A percentile compares a stretch with the other conserved stretches of the same genome.
phyloP scores from a whole-genome alignment of 2,329 filamentous ascomycete genomes.

The Madurella mycetomatis region DNA sequence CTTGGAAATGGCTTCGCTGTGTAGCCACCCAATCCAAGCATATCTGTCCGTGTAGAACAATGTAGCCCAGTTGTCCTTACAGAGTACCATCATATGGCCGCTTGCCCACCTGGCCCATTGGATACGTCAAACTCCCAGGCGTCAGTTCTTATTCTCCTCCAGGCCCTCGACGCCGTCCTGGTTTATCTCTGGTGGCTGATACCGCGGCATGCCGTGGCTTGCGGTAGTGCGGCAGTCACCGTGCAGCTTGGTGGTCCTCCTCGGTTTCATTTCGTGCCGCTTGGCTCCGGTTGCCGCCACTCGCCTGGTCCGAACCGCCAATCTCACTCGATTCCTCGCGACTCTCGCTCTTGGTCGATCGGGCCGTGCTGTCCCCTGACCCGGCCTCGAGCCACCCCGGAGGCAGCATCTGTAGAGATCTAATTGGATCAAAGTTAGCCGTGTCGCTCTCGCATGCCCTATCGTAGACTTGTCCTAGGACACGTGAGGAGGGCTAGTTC shows the following conservation, averaged over 20 bases:
- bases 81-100: too few species aligned
- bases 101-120: too few species aligned
- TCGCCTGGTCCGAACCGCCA: neutral
- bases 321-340: neutral
- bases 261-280: neutral
- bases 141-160: too few species aligned
- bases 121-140: too few species aligned
- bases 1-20: too few species aligned
- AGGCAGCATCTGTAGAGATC: constrained; percentile 5
- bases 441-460: neutral
- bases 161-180: too few species aligned
- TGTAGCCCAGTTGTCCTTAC: too few species aligned
- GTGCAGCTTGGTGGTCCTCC: neutral
- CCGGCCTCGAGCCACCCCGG: constrained; percentile 1
- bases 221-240: neutral
- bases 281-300: neutral
- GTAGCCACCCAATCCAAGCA: too few species aligned
- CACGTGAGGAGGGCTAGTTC: neutral
- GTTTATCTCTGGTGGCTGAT: neutral
- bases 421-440: neutral
- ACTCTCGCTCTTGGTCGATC: neutral
- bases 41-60: too few species aligned
- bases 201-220: neutral
- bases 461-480: neutral
- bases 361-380: neutral